Evolutionary conservation across 176 grass and related monocot genomes (phyloP).

Genomic region (Juncus effusus): DNA sequence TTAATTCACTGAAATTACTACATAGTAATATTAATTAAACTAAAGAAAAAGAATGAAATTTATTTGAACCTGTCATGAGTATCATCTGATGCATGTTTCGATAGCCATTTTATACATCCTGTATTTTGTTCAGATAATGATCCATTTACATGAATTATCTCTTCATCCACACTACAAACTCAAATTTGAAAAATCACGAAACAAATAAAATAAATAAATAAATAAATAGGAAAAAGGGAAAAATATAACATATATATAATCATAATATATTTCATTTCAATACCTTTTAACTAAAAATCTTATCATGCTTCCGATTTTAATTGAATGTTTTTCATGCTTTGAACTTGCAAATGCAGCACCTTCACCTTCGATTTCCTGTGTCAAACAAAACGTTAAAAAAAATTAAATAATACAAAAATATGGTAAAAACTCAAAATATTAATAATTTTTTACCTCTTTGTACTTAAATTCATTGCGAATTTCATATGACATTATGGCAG

Average conservation of each 20-base stretch:
- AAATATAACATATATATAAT: conserved; percentile 23
- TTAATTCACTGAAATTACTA: neutral
- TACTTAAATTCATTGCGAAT: conserved; percentile 72
- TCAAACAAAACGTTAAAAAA: conserved; percentile 12
- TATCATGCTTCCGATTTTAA: conserved; percentile 76
- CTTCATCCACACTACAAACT: conserved; percentile 74
- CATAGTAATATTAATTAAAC: neutral
- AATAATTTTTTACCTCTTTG: conserved; percentile 39
- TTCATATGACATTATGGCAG: conserved; percentile 67
- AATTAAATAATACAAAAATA: conserved; percentile 12
- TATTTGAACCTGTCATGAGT: conserved; percentile 35
- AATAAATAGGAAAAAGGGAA: neutral
- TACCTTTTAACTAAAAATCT: conserved; percentile 84
- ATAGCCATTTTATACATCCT: conserved; percentile 68
- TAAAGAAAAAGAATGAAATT: conserved; percentile 1
- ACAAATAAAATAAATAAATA: neutral
- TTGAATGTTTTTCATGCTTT: conserved; percentile 47
- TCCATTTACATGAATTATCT: conserved; percentile 82
- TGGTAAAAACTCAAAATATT: no score
- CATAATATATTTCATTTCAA: conserved; percentile 2
- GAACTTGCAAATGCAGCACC: conserved; percentile 49
- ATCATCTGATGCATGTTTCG: conserved; percentile 44
- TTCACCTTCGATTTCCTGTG: conserved; percentile 40
- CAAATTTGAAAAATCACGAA: conserved; percentile 26
- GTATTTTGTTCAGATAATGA: conserved; percentile 64